phyloP scores from a whole-genome alignment of 805 yeast genomes.

The Ogataea salicorniae region DNA sequence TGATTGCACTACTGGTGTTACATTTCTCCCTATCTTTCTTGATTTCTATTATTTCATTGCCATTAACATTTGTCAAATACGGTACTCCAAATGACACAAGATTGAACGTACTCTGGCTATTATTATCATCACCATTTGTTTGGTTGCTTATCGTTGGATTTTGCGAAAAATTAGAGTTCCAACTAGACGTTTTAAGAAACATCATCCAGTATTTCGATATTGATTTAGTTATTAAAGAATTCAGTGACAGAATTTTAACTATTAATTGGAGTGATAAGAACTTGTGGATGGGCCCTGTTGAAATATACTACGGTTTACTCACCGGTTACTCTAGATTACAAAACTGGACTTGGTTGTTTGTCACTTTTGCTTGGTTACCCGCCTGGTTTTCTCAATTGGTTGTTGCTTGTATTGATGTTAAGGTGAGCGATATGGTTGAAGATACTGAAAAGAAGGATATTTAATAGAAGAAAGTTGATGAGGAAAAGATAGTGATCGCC shows the following conservation, averaged over 20 bases:
- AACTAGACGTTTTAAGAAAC: conserved; percentile 27
- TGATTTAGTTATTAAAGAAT: conserved; percentile 14
- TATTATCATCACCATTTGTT: conserved; percentile 29
- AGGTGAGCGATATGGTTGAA: conserved; percentile 4
- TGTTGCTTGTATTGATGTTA: conserved; percentile 22
- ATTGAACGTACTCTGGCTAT: conserved; percentile 20
- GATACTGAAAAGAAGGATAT: conserved; percentile 3
- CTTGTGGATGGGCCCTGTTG: conserved; percentile 30
- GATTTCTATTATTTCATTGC: conserved; percentile 68
- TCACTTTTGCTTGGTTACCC: conserved; percentile 77
- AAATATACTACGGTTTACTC: conserved; percentile 47
- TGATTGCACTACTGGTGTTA: conserved; percentile 70
- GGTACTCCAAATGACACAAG: conserved; percentile 15
- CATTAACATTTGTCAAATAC: conserved; percentile 59
- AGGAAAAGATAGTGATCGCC: no score
- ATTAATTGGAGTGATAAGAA: conserved; percentile 8
- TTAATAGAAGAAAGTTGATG: not conserved
- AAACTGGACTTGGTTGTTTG: conserved; percentile 81
- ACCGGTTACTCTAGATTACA: conserved; percentile 64
- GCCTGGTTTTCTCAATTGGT: conserved; percentile 51
- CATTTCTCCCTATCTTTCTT: conserved; percentile 78
- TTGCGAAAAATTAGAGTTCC: conserved; percentile 17
- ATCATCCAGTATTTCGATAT: conserved; percentile 26
- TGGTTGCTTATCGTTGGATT: conserved; percentile 26
- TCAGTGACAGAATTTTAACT: conserved; percentile 12